phyloP scores from a whole-genome alignment of 2,329 filamentous ascomycete species.

The Claviceps sorghi region DNA sequence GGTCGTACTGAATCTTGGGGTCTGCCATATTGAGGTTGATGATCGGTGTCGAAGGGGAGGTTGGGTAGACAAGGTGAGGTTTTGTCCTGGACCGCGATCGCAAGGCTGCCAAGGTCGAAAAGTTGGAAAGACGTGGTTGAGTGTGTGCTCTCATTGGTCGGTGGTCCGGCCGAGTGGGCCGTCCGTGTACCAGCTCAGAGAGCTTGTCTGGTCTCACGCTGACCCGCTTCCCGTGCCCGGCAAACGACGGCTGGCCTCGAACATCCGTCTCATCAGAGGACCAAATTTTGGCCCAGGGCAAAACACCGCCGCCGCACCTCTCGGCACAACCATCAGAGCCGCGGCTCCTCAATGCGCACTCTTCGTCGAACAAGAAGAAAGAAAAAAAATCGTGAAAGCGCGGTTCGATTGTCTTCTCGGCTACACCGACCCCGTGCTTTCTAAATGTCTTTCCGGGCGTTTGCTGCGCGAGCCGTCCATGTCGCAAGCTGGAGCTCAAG shows the following conservation, averaged over 20 bases:
- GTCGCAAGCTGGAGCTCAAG: slow-evolving; percentile 28
- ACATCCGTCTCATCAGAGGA: neutral
- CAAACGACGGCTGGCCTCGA: neutral
- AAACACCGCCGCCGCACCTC: neutral
- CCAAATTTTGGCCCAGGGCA: neutral
- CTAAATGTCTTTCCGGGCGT: slow-evolving; percentile 41
- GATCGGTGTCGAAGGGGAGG: slow-evolving; percentile 4
- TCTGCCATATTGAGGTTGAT: slow-evolving; percentile 38
- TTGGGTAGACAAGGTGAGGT: slow-evolving; percentile 3
- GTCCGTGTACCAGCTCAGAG: neutral
- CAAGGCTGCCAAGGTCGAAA: slow-evolving; percentile 21
- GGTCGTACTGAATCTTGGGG: slow-evolving; percentile 55
- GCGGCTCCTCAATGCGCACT: slow-evolving; percentile 20
- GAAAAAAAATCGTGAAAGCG: slow-evolving; percentile 16
- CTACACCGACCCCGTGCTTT: slow-evolving; percentile 1
- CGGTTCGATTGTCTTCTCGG: slow-evolving; percentile 9
- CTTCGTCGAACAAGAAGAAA: slow-evolving; percentile 1
- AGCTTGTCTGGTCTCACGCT: neutral
- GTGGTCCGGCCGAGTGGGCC: neutral
- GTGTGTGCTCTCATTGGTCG: slow-evolving; percentile 15
- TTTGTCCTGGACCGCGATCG: slow-evolving; percentile 10
- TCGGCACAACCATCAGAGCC: slow-evolving; percentile 8
- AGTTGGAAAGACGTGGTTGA: slow-evolving; percentile 18
- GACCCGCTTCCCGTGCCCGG: too few relatives aligned
- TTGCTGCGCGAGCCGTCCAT: slow-evolving; percentile 38